phyloP scores from a whole-genome alignment of 305 asterid species.

The Rubia peregrina region DNA sequence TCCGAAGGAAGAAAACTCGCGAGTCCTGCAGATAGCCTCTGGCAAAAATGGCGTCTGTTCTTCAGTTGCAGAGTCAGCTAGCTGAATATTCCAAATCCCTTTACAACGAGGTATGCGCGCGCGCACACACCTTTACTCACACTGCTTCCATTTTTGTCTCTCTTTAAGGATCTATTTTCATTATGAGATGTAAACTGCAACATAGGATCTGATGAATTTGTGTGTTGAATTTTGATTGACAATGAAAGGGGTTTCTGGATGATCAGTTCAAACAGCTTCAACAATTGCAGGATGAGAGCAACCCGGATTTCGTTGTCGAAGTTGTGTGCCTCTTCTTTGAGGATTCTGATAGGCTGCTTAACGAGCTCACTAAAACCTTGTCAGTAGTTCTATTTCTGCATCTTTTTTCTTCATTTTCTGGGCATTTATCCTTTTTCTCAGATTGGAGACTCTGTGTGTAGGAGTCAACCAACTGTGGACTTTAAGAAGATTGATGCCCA shows the following conservation, averaged over 20 bases:
- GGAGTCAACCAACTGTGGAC: constrained; percentile 23
- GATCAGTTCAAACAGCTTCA: constrained; percentile 36
- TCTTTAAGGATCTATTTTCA: not conserved
- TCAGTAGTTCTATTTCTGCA: constrained; percentile 9
- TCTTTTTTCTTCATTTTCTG: not conserved
- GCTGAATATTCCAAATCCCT: constrained; percentile 26
- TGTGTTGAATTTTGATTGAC: not conserved
- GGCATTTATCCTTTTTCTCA: not conserved
- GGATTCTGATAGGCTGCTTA: constrained; percentile 32
- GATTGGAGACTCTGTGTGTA: not conserved
- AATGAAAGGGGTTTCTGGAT: constrained; percentile 25
- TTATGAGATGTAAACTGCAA: not conserved
- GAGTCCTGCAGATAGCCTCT: not conserved
- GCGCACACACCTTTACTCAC: not conserved
- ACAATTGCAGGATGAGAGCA: constrained; percentile 33
- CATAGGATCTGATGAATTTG: not conserved
- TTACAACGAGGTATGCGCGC: constrained; percentile 24
- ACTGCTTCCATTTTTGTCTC: not conserved
- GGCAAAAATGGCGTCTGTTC: constrained; percentile 22
- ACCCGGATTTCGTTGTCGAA: constrained; percentile 34
- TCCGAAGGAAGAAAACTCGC: not conserved
- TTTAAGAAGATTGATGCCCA: constrained; percentile 32
- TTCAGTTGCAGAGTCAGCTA: constrained; percentile 27
- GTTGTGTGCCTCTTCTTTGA: constrained; percentile 33
- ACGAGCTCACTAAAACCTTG: constrained; percentile 27